These are phyloP conservation scores for Alternaria atra DNA, from an alignment of 2,329 filamentous ascomycete genomes.

Conservation along the genomic window DNA sequence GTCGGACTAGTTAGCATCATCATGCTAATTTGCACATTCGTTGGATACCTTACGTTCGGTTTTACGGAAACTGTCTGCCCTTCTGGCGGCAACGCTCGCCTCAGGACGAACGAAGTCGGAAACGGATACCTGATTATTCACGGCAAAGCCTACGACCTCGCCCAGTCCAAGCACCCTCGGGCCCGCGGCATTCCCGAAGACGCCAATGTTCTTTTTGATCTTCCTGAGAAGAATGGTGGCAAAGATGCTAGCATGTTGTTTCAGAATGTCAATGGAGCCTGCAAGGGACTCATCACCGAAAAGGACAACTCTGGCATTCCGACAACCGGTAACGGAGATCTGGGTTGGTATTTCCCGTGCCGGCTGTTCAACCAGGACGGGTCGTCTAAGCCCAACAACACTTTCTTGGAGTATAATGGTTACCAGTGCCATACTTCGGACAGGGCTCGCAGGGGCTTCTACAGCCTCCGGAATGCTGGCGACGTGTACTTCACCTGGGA, in stretches of 20 bases:
- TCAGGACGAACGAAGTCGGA: slow-evolving; percentile 84
- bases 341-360: slow-evolving; percentile 99
- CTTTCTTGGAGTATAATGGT: slow-evolving; percentile 78
- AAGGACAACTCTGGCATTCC: slow-evolving; percentile 79
- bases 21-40: slow-evolving; percentile 82
- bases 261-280: slow-evolving; percentile 97
- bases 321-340: slow-evolving; percentile 71
- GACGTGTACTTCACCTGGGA: slow-evolving; percentile 98
- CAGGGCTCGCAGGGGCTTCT: slow-evolving; percentile 76
- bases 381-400: slow-evolving; percentile 77
- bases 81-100: slow-evolving; percentile 68
- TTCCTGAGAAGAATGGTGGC: slow-evolving; percentile 83
- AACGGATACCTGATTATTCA: slow-evolving; percentile 95
- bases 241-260: slow-evolving; percentile 96
- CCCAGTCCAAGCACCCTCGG: slow-evolving; percentile 77
- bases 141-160: slow-evolving; percentile 86
- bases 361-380: slow-evolving; percentile 92
- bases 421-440: slow-evolving; percentile 87
- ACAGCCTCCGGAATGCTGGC: slow-evolving; percentile 73
- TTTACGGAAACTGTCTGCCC: slow-evolving; percentile 92
- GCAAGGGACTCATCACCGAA: slow-evolving; percentile 86
- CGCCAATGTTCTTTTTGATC: slow-evolving; percentile 85
- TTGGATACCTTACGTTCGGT: slow-evolving; percentile 95
- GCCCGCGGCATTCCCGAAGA: slow-evolving; percentile 78
- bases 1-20: slow-evolving; percentile 97